These are phyloP conservation scores for Crepidotus variabilis DNA, from an alignment of 768 basidiomycete species.

Conservation along the genomic window DNA sequence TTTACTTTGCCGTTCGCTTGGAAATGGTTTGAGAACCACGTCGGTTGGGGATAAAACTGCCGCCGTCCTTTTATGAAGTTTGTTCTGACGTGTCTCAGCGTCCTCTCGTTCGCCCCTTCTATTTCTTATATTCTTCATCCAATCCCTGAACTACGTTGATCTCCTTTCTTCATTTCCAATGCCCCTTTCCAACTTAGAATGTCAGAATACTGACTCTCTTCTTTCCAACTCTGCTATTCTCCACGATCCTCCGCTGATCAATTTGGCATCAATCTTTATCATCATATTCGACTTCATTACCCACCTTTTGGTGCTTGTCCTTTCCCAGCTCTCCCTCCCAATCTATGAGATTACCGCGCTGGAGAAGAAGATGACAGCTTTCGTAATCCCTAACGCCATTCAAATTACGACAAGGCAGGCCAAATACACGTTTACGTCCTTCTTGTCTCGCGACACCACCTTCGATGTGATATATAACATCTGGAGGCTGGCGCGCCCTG, in stretches of 20 bases:
- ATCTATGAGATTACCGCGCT: constrained; percentile 82
- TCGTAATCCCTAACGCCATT: constrained; percentile 96
- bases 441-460: constrained; percentile 93
- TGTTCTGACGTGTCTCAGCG: neutral
- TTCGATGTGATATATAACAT: constrained; percentile 95
- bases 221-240: neutral
- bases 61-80: too few species aligned
- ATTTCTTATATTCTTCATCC: neutral
- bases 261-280: constrained; percentile 1
- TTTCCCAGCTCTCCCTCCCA: constrained; percentile 71
- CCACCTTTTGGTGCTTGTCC: neutral
- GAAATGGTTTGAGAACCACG: neutral
- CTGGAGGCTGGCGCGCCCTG: constrained; percentile 88
- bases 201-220: neutral
- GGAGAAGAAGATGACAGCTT: constrained; percentile 97
- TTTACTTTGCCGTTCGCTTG: neutral
- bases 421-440: constrained; percentile 94
- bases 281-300: neutral
- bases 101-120: neutral
- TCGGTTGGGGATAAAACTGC: too few species aligned
- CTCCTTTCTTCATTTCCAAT: neutral
- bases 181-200: neutral
- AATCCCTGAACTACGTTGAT: neutral
- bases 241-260: neutral
- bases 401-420: constrained; percentile 77